Evolutionary conservation across 352 stramenopile species (phyloP), one percentile per base, ranked within the genome.

Genomic region (Pythium aristosporum): DNA sequence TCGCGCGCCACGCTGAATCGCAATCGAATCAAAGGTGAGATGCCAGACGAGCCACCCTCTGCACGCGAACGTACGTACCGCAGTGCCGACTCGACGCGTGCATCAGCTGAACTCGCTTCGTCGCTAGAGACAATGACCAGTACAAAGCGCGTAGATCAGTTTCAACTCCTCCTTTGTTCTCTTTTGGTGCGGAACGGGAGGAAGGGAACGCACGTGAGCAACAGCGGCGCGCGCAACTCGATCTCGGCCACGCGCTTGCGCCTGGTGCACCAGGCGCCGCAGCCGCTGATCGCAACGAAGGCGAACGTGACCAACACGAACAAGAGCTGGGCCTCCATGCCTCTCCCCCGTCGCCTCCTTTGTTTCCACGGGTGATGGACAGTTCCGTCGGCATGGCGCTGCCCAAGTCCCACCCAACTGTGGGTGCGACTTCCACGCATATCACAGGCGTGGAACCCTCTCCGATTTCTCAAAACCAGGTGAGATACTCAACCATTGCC

Each of bases 41-140:
- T n/a, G 3, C 20, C 25, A 49, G 23, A 46, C 10, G 2, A 21
- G 15, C 5, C 15, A 20, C 15, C 39, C 0, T 20, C 39, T 42
- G 3, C 15, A 10, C 10, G 13, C 18, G 39, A 9, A 8, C 15
- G 39, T 46, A 7, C 58, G 20, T 47, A 65, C 58, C 58, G 58
- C 15, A 65, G 21, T 1, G 58, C 58, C 32, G 58, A 53, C 49
- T 58, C 49, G 36, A 59, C 58, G 11, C 58, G 58, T 8, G 58
- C 58, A 30, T 65, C 49, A 1, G 41, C 49, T 6, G 49, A 57
- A 28, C 47, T 64, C 3, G 32, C 43, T 11, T 36, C 57, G n/a
- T 57, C 57, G 9, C 25, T 50, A 28, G 18, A 2, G 9, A 28
- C 11, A 9, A 30, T 30, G 41, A 21, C 7, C 39, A 30, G 25